Percentiles rank a stretch among this genome's conserved stretches.
These are phyloP conservation scores for Lactarius tabidus DNA, from an alignment of 768 basidiomycete genomes.

Conservation along the genomic window DNA sequence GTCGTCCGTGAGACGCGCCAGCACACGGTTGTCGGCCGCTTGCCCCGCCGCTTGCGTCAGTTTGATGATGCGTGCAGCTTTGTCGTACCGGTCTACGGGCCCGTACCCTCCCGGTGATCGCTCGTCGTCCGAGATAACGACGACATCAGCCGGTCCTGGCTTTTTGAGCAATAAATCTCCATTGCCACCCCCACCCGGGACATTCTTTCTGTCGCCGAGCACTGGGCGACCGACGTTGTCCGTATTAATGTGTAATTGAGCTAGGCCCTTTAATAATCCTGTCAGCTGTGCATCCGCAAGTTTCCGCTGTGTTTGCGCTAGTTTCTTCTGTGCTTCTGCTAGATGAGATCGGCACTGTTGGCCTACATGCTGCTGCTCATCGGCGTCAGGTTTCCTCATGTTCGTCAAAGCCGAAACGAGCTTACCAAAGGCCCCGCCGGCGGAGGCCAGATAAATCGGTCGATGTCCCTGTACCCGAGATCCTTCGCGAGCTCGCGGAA, in stretches of 20 bases:
- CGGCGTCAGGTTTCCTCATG: neutral
- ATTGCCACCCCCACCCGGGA: slow-evolving; percentile 4
- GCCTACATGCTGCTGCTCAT: neutral
- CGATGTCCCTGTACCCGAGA: slow-evolving; percentile 52
- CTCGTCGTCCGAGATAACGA: slow-evolving; percentile 47
- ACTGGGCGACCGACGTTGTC: slow-evolving; percentile 32
- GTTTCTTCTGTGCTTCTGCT: slow-evolving; percentile 10
- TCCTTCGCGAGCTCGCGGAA: slow-evolving; percentile 60
- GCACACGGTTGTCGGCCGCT: slow-evolving; percentile 51
- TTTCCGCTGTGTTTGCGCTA: neutral
- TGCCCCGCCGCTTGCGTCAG: slow-evolving; percentile 42
- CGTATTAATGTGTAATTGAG: slow-evolving; percentile 28
- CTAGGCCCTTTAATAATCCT: slow-evolving; percentile 16
- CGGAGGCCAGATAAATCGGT: slow-evolving; percentile 73
- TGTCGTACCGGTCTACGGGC: slow-evolving; percentile 39
- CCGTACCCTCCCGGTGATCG: slow-evolving; percentile 29
- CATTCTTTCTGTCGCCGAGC: slow-evolving; percentile 25
- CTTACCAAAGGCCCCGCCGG: slow-evolving; percentile 26
- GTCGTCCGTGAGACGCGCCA: slow-evolving; percentile 52
- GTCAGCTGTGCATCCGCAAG: neutral
- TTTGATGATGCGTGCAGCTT: slow-evolving; percentile 50
- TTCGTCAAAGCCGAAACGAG: slow-evolving; percentile 19
- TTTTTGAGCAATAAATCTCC: slow-evolving; percentile 13
- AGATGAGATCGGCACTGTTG: slow-evolving; percentile 34
- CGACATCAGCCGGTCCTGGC: slow-evolving; percentile 32